A percentile compares a stretch with the other conserved stretches of the same genome.
These are phyloP conservation scores for Sporothrix euskadiensis DNA, from an alignment of 2,329 filamentous ascomycete genomes.

Conservation along the genomic window DNA sequence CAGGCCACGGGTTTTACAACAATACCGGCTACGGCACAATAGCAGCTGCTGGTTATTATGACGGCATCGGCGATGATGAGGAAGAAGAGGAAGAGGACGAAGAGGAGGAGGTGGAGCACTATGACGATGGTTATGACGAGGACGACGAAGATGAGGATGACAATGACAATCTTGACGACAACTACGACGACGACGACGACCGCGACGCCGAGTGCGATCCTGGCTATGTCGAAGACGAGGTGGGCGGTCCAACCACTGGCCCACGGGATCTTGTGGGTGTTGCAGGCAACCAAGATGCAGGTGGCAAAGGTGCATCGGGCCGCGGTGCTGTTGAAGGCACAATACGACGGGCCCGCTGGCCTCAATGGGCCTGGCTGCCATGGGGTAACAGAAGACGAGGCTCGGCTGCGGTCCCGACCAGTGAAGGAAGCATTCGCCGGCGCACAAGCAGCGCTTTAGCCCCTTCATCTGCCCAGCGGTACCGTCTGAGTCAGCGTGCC, in stretches of 20 bases:
- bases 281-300: background rate
- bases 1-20: conserved; percentile 26
- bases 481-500: conserved; percentile 19
- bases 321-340: background rate
- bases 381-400: conserved; percentile 8
- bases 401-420: conserved; percentile 1
- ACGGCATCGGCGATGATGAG: conserved; percentile 20
- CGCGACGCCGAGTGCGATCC: conserved; percentile 15
- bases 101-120: conserved; percentile 29
- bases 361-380: conserved; percentile 12
- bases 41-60: conserved; percentile 26
- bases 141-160: conserved; percentile 40
- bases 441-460: conserved; percentile 17
- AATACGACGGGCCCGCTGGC: conserved; percentile 5
- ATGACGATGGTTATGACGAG: conserved; percentile 40
- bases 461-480: conserved; percentile 12
- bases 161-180: conserved; percentile 18
- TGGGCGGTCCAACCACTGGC: background rate
- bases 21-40: conserved; percentile 27
- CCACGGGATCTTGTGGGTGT: conserved; percentile 6
- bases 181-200: conserved; percentile 14
- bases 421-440: background rate
- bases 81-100: conserved; percentile 26
- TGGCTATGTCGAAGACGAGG: conserved; percentile 3
- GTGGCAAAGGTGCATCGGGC: background rate